Conservation (phyloP, 1,284 basidiomycete species). For the Ceratobasidium sp. region DNA sequence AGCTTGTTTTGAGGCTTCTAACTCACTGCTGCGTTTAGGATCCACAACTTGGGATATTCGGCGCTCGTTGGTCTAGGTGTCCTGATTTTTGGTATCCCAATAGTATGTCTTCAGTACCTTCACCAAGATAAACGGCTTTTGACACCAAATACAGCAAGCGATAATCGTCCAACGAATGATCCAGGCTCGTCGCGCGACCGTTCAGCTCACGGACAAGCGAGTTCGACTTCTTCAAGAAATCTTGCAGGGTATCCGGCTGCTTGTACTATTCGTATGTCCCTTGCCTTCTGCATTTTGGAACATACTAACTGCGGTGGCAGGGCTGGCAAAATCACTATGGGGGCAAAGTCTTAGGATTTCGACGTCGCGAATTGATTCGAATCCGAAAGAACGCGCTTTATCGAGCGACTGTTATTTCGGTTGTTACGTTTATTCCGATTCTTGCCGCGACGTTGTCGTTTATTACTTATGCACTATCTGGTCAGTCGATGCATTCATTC, state of each 20-base stretch:
- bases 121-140: neutral
- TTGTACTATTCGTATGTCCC: slow-evolving; percentile 62
- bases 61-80: slow-evolving; percentile 75
- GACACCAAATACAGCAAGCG: slow-evolving; percentile 61
- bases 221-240: slow-evolving; percentile 62
- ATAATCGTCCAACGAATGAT: slow-evolving; percentile 71
- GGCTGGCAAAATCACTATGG: slow-evolving; percentile 64
- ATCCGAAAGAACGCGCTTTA: slow-evolving; percentile 51
- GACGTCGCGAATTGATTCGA: slow-evolving; percentile 61
- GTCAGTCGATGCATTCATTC: neutral
- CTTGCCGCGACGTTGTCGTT: slow-evolving; percentile 71
- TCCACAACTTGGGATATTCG: slow-evolving; percentile 59
- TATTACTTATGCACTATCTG: slow-evolving; percentile 27
- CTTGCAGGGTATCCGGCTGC: slow-evolving; percentile 66
- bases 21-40: neutral
- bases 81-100: slow-evolving; percentile 45
- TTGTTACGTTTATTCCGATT: slow-evolving; percentile 68
- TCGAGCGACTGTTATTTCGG: slow-evolving; percentile 61
- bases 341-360: slow-evolving; percentile 58
- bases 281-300: slow-evolving; percentile 28
- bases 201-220: slow-evolving; percentile 75
- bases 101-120: slow-evolving; percentile 36
- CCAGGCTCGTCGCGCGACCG: slow-evolving; percentile 66
- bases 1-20: neutral
- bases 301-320: slow-evolving; percentile 20